Percentiles rank a stretch among this genome's conserved stretches.
Conservation (phyloP, 2,329 filamentous ascomycete species). For the Metarhizium robertsii region DNA sequence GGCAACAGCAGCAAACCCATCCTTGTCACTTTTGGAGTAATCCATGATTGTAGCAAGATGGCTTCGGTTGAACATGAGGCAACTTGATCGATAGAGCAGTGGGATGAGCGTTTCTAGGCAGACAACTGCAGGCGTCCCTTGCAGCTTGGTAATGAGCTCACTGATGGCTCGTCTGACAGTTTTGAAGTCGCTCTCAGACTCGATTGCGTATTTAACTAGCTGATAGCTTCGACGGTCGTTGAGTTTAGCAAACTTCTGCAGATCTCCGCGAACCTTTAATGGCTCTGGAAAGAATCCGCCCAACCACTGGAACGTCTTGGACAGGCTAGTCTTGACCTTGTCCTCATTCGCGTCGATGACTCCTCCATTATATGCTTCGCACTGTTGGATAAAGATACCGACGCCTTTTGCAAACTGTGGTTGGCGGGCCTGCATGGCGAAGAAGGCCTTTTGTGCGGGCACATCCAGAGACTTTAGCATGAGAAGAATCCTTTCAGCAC, state of each 20-base stretch:
- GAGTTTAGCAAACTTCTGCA: slow-evolving; percentile 83
- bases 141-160: slow-evolving; percentile 76
- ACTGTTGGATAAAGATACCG: slow-evolving; percentile 68
- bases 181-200: slow-evolving; percentile 80
- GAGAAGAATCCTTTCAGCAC: slow-evolving; percentile 75
- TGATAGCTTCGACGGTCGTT: slow-evolving; percentile 88
- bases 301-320: slow-evolving; percentile 63
- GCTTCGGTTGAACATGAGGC: slow-evolving; percentile 87
- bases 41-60: slow-evolving; percentile 87
- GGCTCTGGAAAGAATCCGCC: slow-evolving; percentile 69
- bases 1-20: slow-evolving; percentile 66
- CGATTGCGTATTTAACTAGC: slow-evolving; percentile 77
- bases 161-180: slow-evolving; percentile 85
- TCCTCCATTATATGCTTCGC: slow-evolving; percentile 83
- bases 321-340: slow-evolving; percentile 60
- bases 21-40: slow-evolving; percentile 74
- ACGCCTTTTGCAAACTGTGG: slow-evolving; percentile 64
- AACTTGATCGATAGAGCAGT: slow-evolving; percentile 72
- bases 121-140: slow-evolving; percentile 52
- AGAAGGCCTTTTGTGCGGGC: slow-evolving; percentile 77
- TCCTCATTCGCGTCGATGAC: slow-evolving; percentile 65
- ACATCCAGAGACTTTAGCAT: slow-evolving; percentile 70
- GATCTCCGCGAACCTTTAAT: slow-evolving; percentile 60
- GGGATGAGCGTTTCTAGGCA: slow-evolving; percentile 74
- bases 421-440: slow-evolving; percentile 74